Percentiles rank a stretch among this genome's conserved stretches.
phyloP scores from a whole-genome alignment of 2,329 filamentous ascomycete genomes.

The Hawksworthiomyces lignivorus region DNA sequence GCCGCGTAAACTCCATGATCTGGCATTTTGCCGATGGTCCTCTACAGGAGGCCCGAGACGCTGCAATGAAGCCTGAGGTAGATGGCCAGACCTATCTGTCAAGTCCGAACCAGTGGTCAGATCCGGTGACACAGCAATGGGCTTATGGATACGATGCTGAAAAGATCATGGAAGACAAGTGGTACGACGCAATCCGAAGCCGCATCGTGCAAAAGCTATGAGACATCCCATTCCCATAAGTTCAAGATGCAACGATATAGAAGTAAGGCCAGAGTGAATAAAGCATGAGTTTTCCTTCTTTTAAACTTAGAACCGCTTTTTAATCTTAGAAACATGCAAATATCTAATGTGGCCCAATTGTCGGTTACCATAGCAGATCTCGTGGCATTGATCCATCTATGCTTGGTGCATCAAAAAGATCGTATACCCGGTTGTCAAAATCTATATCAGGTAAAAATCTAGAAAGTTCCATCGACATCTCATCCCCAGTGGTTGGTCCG shows the following conservation, averaged over 20 bases:
- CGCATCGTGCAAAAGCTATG: not conserved
- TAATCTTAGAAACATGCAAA: no score
- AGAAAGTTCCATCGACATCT: not conserved
- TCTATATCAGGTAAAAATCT: not conserved
- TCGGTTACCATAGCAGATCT: not conserved
- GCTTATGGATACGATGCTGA: constrained; percentile 42
- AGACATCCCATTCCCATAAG: no score
- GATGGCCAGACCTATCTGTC: constrained; percentile 26
- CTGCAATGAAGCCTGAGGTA: constrained; percentile 32
- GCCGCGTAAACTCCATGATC: constrained; percentile 36
- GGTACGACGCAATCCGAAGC: not conserved
- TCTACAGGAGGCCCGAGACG: constrained; percentile 32
- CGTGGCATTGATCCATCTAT: not conserved
- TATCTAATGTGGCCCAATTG: no score
- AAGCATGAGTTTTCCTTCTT: no score
- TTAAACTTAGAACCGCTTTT: no score
- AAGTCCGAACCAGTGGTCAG: constrained; percentile 42
- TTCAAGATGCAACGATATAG: no score
- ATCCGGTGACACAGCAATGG: constrained; percentile 38
- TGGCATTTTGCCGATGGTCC: constrained; percentile 40
- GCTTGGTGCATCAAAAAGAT: not conserved
- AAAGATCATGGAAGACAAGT: not conserved
- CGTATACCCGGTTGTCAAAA: not conserved
- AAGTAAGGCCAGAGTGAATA: no score
- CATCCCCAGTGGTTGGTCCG: not conserved